phyloP scores from a whole-genome alignment of 352 stramenopile genomes.

The Thalassiosira oceanica region DNA sequence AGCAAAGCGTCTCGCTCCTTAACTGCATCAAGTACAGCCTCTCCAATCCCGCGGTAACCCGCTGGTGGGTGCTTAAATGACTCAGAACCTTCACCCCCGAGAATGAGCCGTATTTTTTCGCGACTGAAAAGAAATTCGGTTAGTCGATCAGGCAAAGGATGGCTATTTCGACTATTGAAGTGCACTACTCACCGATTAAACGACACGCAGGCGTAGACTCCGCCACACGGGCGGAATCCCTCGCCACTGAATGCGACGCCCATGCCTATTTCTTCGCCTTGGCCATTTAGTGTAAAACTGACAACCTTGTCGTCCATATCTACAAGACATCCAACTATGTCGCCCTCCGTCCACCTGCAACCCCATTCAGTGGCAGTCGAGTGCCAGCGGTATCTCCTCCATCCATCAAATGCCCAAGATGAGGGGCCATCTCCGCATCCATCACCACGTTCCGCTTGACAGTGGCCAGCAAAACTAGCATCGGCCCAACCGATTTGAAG shows the following conservation, averaged over 20 bases:
- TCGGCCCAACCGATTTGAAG: conserved; percentile 83
- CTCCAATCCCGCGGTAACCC: conserved; percentile 76
- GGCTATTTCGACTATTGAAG: no score
- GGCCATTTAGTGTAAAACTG: conserved; percentile 85
- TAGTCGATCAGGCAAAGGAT: not conserved
- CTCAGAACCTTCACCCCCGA: conserved; percentile 70
- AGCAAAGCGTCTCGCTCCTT: conserved; percentile 63
- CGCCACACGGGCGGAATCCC: conserved; percentile 77
- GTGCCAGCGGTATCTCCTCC: conserved; percentile 82
- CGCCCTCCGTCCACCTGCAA: conserved; percentile 79
- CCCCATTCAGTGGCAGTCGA: conserved; percentile 73
- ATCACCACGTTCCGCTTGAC: conserved; percentile 77
- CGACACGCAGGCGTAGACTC: conserved; percentile 83
- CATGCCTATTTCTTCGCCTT: conserved; percentile 84
- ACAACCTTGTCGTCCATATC: conserved; percentile 80
- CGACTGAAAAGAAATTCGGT: conserved; percentile 23
- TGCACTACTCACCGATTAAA: conserved; percentile 82
- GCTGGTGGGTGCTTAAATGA: conserved; percentile 77
- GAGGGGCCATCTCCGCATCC: conserved; percentile 78
- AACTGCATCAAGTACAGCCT: conserved; percentile 65
- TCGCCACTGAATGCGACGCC: conserved; percentile 80
- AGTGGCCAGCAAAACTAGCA: conserved; percentile 78
- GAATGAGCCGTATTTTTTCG: conserved; percentile 80
- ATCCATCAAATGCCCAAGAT: conserved; percentile 83
- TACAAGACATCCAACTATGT: conserved; percentile 80